Evolutionary conservation across 2,329 filamentous ascomycete species (phyloP), one percentile per base, ranked within the genome.

Genomic region (Microsporum audouinii): DNA sequence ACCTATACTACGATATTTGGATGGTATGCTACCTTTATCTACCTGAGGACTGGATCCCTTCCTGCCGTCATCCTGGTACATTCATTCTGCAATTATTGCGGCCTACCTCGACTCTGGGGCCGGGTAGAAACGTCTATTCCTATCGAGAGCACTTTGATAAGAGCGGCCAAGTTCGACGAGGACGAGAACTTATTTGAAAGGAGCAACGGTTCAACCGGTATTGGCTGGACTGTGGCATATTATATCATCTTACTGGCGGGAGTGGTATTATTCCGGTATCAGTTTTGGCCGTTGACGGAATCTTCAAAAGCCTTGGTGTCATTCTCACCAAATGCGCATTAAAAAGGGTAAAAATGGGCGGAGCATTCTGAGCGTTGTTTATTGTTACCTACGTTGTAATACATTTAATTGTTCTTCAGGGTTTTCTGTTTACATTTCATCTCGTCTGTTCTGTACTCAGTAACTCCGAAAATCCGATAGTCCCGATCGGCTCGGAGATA

Each of bases 1-100:
- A 79, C 82, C 2, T 99, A 95, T 74, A 99, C 94, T 0, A 91
- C 89, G 5, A 74, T 97, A 3, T 99, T 99, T 69, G 94, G 94
- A 64, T 91, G 90, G 74, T 96, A 94, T 74, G 91, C 88, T 3
- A 91, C 89, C 0, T 99, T 97, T 68, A 69, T 96, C 23, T 96
- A 88, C 69, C 71, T 99, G 23, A 85, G 92, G 39, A 95, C 91
- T 0, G 91, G 90, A 2, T 95, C 88, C 56, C 75, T 97, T 43
- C 80, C 86, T 45, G 86, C 88, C 10, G 87, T 87, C 36, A 85
- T 92, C 59, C 70, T 86, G 23, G 86, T 89, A 3, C 94, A 99
- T 70, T 82, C 84, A 7, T 94, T 97, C 71, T 99, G 94, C 77
- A 99, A 99, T 71, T 88, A 83, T 77, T 88, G 91, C 81, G 94